A percentile compares a stretch with the other conserved stretches of the same genome.
phyloP scores from a whole-genome alignment of 805 yeast genomes.

The Sungouiella thailandica region DNA sequence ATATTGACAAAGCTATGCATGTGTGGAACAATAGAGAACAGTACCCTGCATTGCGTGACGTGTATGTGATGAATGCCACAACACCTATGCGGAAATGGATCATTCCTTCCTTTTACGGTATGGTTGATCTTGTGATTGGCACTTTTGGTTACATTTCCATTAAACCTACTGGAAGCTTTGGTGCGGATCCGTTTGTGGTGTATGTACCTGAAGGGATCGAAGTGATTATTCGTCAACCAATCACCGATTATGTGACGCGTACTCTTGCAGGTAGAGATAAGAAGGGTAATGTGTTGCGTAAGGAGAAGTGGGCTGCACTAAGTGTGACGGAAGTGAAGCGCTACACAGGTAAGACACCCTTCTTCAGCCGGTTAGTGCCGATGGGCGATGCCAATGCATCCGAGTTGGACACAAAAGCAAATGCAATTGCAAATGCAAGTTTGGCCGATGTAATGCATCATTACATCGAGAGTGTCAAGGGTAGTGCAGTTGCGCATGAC shows the following conservation, averaged over 20 bases:
- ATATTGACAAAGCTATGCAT: slow-evolving; percentile 25
- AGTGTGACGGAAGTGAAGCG: slow-evolving; percentile 18
- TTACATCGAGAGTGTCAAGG: slow-evolving; percentile 1
- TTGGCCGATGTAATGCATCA: slow-evolving; percentile 1
- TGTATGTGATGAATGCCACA: slow-evolving; percentile 11
- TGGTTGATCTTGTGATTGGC: slow-evolving; percentile 59
- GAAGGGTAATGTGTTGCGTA: slow-evolving; percentile 17
- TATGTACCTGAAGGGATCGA: slow-evolving; percentile 55
- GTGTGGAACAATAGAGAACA: slow-evolving; percentile 23
- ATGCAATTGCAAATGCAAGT: background rate
- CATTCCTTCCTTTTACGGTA: slow-evolving; percentile 69
- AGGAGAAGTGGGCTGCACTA: slow-evolving; percentile 17
- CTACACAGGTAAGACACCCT: slow-evolving; percentile 14
- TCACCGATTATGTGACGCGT: slow-evolving; percentile 36
- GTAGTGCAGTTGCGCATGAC: background rate
- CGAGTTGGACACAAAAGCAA: too few relatives aligned
- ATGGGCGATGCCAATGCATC: background rate
- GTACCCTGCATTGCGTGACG: slow-evolving; percentile 15
- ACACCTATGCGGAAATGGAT: slow-evolving; percentile 27
- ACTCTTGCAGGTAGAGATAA: slow-evolving; percentile 28
- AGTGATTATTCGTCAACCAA: slow-evolving; percentile 51
- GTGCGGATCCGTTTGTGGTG: slow-evolving; percentile 20
- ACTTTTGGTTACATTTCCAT: slow-evolving; percentile 61
- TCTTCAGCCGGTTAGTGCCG: slow-evolving; percentile 8
- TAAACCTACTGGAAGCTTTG: slow-evolving; percentile 48